Evolutionary conservation across 2,329 filamentous ascomycete genomes (phyloP), one percentile per base, ranked within the genome.

Genomic region (Colletotrichum agaves): DNA sequence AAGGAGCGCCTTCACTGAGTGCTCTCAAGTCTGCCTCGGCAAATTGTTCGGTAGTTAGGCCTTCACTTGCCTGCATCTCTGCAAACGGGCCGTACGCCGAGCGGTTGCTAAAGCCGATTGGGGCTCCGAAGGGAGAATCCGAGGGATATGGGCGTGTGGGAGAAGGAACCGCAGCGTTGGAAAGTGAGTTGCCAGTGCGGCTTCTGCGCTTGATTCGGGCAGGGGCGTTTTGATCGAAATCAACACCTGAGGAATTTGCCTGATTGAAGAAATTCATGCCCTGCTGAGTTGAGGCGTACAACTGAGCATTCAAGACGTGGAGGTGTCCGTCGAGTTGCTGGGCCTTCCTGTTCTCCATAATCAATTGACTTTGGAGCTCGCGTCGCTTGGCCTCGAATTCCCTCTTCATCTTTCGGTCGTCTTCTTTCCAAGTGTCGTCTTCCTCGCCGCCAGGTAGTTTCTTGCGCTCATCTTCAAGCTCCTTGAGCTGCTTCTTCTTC

Each of bases 401-500:
- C 53, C 84, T 81, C 66, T 84, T 84, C 21, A 88, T 78, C 53
- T 85, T 82, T 52, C 77, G 77, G 57, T 88, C 84, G 61, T 79
- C 81, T 59, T 91, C 73, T 60, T 82, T 81, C 83, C 82, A 85
- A 69, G 83, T 84, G 13, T 88, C 86, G 41, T 89, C 88, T 50
- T 88, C 84, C 63, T 89, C 84, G n/a, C 83, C 86, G 15, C 86
- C 89, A 2, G 87, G 85, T 12, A 88, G 83, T 63, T 85, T 87
- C 76, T 91, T 91, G 56, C 89, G 82, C 71, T 91, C 87, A 66
- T 90, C 88, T 75, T 96, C 93, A 27, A 94, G 84, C 58, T 90
- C 86, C 75, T 93, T 93, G 71, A 95, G 87, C 71, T 91, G 87
- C 61, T 71, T 61, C 39, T 69, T 71, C 70, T 82, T 82, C 62